Percentiles rank a stretch among this genome's conserved stretches.
Conservation (phyloP, 345 rosid species). For the Geranium brycei region DNA sequence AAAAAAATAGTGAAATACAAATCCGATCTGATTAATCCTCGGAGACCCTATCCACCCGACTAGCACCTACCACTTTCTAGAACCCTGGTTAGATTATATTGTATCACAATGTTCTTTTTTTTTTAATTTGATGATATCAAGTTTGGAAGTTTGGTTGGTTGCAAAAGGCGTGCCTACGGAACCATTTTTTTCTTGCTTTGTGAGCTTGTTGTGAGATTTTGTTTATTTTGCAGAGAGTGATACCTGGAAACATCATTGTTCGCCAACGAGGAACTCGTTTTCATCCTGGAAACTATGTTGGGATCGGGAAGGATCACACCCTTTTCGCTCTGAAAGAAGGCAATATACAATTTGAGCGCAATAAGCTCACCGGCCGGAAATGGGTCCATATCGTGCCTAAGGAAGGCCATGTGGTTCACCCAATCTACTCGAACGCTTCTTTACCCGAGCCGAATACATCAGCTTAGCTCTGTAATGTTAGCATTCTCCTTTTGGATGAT, state of each 20-base stretch:
- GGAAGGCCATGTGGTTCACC: conserved; percentile 70
- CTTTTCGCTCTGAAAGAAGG: conserved; percentile 34
- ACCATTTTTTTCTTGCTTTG: neutral
- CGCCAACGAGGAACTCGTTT: conserved; percentile 71
- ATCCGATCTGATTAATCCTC: too few relatives aligned
- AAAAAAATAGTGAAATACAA: too few relatives aligned
- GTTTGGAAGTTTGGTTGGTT: too few relatives aligned
- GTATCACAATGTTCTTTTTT: too few relatives aligned
- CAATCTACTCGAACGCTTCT: conserved; percentile 23
- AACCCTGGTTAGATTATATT: too few relatives aligned
- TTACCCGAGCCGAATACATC: conserved; percentile 8
- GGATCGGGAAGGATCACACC: conserved; percentile 38
- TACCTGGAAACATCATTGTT: conserved; percentile 78
- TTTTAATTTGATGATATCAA: too few relatives aligned
- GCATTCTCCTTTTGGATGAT: neutral
- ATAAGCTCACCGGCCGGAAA: conserved; percentile 54
- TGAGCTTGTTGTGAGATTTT: neutral
- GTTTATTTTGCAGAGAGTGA: conserved; percentile 44
- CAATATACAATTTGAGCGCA: conserved; percentile 45
- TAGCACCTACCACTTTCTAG: too few relatives aligned
- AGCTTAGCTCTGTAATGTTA: neutral
- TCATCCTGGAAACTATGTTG: conserved; percentile 76
- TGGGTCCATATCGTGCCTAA: conserved; percentile 17
- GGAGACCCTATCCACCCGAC: too few relatives aligned
- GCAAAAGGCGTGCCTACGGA: too few relatives aligned